Evolutionary conservation across 2,329 filamentous ascomycete genomes (phyloP), one percentile per base, ranked within the genome.

Genomic region (Fusarium keratoplasticum): DNA sequence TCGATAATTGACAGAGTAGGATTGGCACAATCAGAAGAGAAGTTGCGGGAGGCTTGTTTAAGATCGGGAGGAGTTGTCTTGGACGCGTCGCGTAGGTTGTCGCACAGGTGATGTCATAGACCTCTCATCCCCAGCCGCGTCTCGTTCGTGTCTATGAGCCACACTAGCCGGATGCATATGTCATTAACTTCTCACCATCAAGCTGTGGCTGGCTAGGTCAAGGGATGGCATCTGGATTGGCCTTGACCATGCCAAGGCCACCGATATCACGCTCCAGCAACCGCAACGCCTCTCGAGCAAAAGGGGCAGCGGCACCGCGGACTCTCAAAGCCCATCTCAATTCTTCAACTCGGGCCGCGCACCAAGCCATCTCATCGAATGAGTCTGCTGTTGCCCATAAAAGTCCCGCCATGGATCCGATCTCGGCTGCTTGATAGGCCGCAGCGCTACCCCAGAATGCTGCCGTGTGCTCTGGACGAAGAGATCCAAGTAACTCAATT

Each of bases 401-500:
- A 3, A 86, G 76, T 1, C 82, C 83, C 0, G 82, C 83, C 59
- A 86, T 83, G 2, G 83, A 83, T 33, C 83, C 82, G 1, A 86
- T 82, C 64, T 83, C 80, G 5, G 84, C 84, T 27, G 85, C 83
- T 66, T 84, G 84, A 22, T 85, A 84, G 1, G 84, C 81, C 1
- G 85, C 84, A 3, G 83, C 82, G 52, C 85, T 85, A 66, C 84
- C 84, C 85, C 85, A 86, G 63, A 86, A 86, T 8, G 83, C 84
- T 16, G 84, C 84, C 1, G 85, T 82, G 44, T 86, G 85, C 61
- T 86, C 84, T 5, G 84, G 84, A n/a, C 83, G 83, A 8, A 86
- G 72, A 4, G 80, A 82, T 18, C 83, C 82, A 1, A 86, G 80
- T 40, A 86, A 81, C 38, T 81, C 79, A 18, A 85, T 84, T 0